Percentiles rank a stretch among this genome's conserved stretches.
Evolutionary conservation across 2,329 filamentous ascomycete species (phyloP).

Genomic region (Xylariaceae sp.): DNA sequence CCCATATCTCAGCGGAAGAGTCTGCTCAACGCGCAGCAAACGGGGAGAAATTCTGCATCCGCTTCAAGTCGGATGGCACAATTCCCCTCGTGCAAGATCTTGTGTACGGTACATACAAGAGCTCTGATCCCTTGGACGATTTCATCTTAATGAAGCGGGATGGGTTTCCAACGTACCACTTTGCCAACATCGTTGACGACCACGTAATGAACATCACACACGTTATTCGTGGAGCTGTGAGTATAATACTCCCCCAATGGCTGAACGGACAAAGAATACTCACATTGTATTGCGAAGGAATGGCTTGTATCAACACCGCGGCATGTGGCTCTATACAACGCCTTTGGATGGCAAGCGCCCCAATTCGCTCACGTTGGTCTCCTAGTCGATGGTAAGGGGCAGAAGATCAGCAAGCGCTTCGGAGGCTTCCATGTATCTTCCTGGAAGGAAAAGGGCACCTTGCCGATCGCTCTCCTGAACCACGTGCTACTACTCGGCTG

Average conservation of each 20-base stretch:
- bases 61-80: slow-evolving; percentile 61
- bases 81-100: slow-evolving; percentile 68
- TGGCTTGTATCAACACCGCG: slow-evolving; percentile 93
- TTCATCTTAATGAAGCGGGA: slow-evolving; percentile 89
- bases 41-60: slow-evolving; percentile 69
- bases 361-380: slow-evolving; percentile 77
- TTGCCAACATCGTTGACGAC: slow-evolving; percentile 96
- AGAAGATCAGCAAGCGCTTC: slow-evolving; percentile 84
- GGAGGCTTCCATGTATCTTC: slow-evolving; percentile 46
- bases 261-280: not conserved
- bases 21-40: slow-evolving; percentile 63
- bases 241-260: slow-evolving; percentile 25
- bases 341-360: slow-evolving; percentile 68
- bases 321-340: slow-evolving; percentile 64
- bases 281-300: slow-evolving; percentile 49
- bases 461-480: slow-evolving; percentile 58
- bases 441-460: slow-evolving; percentile 43
- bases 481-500: slow-evolving; percentile 84
- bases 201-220: slow-evolving; percentile 94
- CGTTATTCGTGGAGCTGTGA: slow-evolving; percentile 78
- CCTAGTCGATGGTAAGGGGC: slow-evolving; percentile 60
- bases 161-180: slow-evolving; percentile 90
- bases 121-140: slow-evolving; percentile 60
- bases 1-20: slow-evolving; percentile 58
- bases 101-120: slow-evolving; percentile 67